Evolutionary conservation across 192 early-diverging fungal genomes (phyloP).

Genomic region (Oehlia diaphana): DNA sequence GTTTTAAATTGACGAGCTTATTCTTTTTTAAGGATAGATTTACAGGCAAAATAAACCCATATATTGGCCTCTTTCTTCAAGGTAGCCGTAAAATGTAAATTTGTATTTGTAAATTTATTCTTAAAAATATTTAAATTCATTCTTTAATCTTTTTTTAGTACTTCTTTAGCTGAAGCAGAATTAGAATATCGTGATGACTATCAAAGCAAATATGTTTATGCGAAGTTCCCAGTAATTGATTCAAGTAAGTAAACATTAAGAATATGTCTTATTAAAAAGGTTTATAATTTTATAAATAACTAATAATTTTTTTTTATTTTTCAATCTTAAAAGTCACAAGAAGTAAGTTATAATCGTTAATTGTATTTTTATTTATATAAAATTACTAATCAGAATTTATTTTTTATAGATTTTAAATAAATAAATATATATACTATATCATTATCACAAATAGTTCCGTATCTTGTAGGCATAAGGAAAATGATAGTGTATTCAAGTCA

Average conservation of each 20-base stretch:
- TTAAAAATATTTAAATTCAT: background rate
- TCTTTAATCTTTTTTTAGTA: constrained; percentile 31
- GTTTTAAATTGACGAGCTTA: no score
- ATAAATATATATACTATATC: no score
- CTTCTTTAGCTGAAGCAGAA: constrained; percentile 80
- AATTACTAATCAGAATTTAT: no score
- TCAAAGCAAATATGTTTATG: constrained; percentile 70
- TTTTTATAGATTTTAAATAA: constrained; percentile 49
- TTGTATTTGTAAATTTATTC: background rate
- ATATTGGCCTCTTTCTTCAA: no score
- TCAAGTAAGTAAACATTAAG: constrained; percentile 35
- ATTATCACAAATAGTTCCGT: no score
- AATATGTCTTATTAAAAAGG: no score
- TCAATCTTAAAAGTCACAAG: constrained; percentile 23
- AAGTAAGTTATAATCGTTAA: constrained; percentile 29
- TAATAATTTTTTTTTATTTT: background rate
- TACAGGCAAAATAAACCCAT: no score
- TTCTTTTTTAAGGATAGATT: no score
- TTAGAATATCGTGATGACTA: constrained; percentile 80
- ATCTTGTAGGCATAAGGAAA: no score
- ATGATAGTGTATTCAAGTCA: constrained; percentile 57
- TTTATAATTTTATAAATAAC: no score
- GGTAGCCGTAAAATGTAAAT: no score
- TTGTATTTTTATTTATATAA: no score
- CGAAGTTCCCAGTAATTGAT: constrained; percentile 56